A percentile compares a stretch with the other conserved stretches of the same genome.
Conservation (phyloP, 1,284 basidiomycete genomes). For the Apiotrichum porosum region DNA sequence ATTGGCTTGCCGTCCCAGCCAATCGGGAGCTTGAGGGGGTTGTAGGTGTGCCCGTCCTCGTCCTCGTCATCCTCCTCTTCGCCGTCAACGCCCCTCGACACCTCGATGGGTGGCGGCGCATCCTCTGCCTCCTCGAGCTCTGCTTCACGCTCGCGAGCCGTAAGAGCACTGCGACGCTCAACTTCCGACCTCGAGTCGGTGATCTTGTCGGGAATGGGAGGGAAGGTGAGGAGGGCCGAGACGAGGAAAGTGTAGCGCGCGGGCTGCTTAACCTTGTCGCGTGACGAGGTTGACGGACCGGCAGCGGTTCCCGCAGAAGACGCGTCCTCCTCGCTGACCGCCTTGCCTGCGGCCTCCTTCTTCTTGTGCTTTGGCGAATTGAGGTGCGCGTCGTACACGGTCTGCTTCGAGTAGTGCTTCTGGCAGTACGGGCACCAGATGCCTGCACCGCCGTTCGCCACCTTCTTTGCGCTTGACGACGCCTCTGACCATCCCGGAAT, state of each 20-base stretch:
- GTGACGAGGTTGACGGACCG: conserved; percentile 39
- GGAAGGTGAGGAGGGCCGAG: conserved; percentile 59
- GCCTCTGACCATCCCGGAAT: conserved; percentile 71
- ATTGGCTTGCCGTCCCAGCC: conserved; percentile 99
- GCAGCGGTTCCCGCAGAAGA: conserved; percentile 16
- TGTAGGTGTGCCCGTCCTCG: conserved; percentile 92
- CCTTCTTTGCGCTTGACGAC: background rate
- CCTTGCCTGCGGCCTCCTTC: conserved; percentile 55
- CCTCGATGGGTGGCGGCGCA: conserved; percentile 55
- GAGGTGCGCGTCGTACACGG: conserved; percentile 94
- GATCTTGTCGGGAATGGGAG: conserved; percentile 64
- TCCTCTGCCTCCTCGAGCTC: conserved; percentile 79
- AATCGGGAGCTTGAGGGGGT: conserved; percentile 92
- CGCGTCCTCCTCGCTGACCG: conserved; percentile 22
- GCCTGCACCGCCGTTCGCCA: conserved; percentile 49
- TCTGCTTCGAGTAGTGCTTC: conserved; percentile 91
- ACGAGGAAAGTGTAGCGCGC: conserved; percentile 70
- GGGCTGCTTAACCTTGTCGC: conserved; percentile 61
- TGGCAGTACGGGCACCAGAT: conserved; percentile 97
- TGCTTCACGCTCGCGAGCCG: conserved; percentile 90
- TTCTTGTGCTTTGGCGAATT: conserved; percentile 94
- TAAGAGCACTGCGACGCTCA: conserved; percentile 91
- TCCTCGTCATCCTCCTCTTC: conserved; percentile 73
- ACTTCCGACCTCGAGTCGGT: conserved; percentile 89
- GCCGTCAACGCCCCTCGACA: conserved; percentile 51